Base-by-base conservation (phyloP, 768 basidiomycete genomes). In the Artomyces pyxidatus region DNA sequence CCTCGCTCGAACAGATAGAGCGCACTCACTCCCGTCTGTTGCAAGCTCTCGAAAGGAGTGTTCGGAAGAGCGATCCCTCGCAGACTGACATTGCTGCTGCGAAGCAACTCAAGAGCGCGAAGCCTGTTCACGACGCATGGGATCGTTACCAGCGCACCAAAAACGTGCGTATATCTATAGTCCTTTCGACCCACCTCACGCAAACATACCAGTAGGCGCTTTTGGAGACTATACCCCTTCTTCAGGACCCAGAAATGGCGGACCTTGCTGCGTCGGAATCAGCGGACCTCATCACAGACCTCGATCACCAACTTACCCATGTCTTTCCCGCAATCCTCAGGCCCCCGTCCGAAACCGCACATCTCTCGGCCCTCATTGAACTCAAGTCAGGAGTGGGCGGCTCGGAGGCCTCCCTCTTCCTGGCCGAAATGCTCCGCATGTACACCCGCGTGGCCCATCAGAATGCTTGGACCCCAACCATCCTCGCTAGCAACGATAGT, bases 321-420 rank as follows among this genome's bases (percentile, higher is more conserved):
- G 78, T 73, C 0, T 81, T 94, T 58, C 88, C 91, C 0, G 56
- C 73, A 0, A 73, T 92, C 3, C 78, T 95, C 49, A 72, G 88
- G 2, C 91, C 89, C 0, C 68, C 80, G 0, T 88, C 88, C 0
- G 55, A 73, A 3, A 90, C 89, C 1, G 68, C 69, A 0, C 64
- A 75, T 3, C 69, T 89, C 14, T 85, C 86, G 9, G 90, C 89
- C 3, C 71, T 97, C 43, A 69, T 99, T 53, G 95, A 98, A 58
- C 70, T 98, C 42, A 95, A 95, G 59, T 80, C 92, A 0, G 95
- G 93, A 14, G 90, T 93, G 0, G 95, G 95, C 0, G 95, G 95
- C 0, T 81, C 83, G 0, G 95, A 99, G 63, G 77, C 93, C 2
- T 78, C 81, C 17, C 71, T 96, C 0, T 98, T 97, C 57, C 71